Evolutionary conservation across 768 basidiomycete species (phyloP), one percentile per base, ranked within the genome.

Genomic region (Neoboletus brunneissimus): DNA sequence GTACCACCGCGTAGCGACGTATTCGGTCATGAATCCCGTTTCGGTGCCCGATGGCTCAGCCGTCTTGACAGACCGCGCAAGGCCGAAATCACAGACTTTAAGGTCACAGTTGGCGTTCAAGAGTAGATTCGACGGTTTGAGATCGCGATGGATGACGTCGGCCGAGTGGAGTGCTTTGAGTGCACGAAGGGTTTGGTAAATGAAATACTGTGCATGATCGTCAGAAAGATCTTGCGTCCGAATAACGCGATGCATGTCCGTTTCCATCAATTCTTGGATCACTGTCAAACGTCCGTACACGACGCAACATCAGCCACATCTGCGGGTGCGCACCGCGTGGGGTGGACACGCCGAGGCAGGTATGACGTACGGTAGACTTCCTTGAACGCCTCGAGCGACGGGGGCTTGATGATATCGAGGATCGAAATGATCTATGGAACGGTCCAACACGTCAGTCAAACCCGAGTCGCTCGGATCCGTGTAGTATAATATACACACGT

Each of bases 1-100:
- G 69, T 98, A 99, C 97, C 97, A 99, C 64, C 97, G 81, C 25
- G 97, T 98, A 2, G 97, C 96, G 48, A 99, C 97, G 67, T 95
- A 96, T 85, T 94, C 91, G 2, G 93, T 96, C 93, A 95, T 94
- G 76, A 94, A 94, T 6, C 87, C 87, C 7, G 82, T 90, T 64
- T 91, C 89, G 8, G 88, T 91, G 23, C 89, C 90, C 15, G 86
- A 88, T 0, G 89, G 88, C 69, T 91, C 89, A 5, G 90, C 89
- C 5, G 90, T 91, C 73, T 83, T 89, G 41, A 91, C 89, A 11
- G 88, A 90, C n/a, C 94, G 82, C 1, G 94, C 94, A 35, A 97
- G 81, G 49, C 97, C 97, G 70, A 98, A 99, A 70, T 98, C 96
- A 73, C 89, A 84, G 44, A 95, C 92, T 70, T 96, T 96, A 63